Evolutionary conservation across 805 yeast species (phyloP).

Genomic region (Starmerella apis): DNA sequence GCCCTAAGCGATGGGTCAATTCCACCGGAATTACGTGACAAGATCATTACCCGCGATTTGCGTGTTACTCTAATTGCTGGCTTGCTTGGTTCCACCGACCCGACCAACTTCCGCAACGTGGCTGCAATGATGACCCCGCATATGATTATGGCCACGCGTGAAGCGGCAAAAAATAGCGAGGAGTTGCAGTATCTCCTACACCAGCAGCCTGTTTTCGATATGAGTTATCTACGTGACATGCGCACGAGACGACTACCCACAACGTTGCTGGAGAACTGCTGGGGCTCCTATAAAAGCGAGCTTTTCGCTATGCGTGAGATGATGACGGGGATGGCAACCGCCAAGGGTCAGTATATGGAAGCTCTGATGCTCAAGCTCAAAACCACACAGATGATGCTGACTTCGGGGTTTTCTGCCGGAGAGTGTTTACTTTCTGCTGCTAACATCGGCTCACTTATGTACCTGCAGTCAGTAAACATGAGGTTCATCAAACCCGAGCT

Average conservation of each 20-base stretch:
- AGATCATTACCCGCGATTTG: slow-evolving; percentile 57
- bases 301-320: slow-evolving; percentile 68
- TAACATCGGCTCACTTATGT: slow-evolving; percentile 58
- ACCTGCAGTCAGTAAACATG: slow-evolving; percentile 38
- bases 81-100: slow-evolving; percentile 31
- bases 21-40: slow-evolving; percentile 40
- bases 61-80: slow-evolving; percentile 58
- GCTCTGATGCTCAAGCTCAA: slow-evolving; percentile 53
- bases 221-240: slow-evolving; percentile 19
- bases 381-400: slow-evolving; percentile 62
- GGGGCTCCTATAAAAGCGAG: slow-evolving; percentile 52
- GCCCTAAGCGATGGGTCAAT: slow-evolving; percentile 41
- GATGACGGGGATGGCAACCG: slow-evolving; percentile 57
- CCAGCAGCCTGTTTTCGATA: slow-evolving; percentile 16
- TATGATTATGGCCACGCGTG: slow-evolving; percentile 54
- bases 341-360: slow-evolving; percentile 53
- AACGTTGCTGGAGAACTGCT: slow-evolving; percentile 11
- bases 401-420: slow-evolving; percentile 56
- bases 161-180: slow-evolving; percentile 36
- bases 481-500: slow-evolving; percentile 9
- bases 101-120: slow-evolving; percentile 12
- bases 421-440: slow-evolving; percentile 56
- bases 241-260: slow-evolving; percentile 13
- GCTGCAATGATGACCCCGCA: slow-evolving; percentile 48
- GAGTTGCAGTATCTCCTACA: slow-evolving; percentile 24